Evolutionary conservation across 2,329 filamentous ascomycete species (phyloP), one percentile per base, ranked within the genome.

Genomic region (Grosmannia huntii): DNA sequence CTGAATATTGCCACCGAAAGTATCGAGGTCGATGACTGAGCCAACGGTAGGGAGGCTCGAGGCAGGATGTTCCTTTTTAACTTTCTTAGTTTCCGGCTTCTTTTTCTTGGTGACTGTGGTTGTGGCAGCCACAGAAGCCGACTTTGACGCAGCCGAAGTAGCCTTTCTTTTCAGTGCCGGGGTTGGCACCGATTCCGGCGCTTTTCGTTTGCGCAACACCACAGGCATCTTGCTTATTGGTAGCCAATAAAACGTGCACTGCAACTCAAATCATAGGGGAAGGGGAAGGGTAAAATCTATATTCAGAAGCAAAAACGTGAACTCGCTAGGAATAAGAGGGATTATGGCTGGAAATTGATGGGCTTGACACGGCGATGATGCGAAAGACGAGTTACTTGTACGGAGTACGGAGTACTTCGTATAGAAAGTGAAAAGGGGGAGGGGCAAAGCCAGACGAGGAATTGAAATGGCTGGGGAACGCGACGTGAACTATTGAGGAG

Each of bases 1-100:
- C 76, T 94, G 83, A 62, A 99, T 75, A 68, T 94, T 85, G 62
- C 82, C 82, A 63, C 83, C 83, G 66, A 86, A 85, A 60, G 71
- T 75, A 49, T 82, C 79, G 52, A 85, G 76, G 61, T 75, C 69
- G 64, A 86, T 75, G 57, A 72, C 72, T 57, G 81, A 75, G 66
- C 82, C 83, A 58, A 81, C 74, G 53, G 72, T 70, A 56, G 68
- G 65, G 9, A 69, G 65, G 58, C 67, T 66, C 21, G 63, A 66
- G 23, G 68, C 60, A 60, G 68, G 57, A 60, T 70, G 63, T 21
- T 70, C 63, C 60, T 66, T 67, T 44, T 57, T 61, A 61, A 55
- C 21, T 27, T 58, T 58, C 16, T 55, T 63, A 62, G 54, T 38
- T 49, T 50, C 60, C 61, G 41, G 65, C 64, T 48, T 57, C 38